Evolutionary conservation across 2,329 filamentous ascomycete genomes (phyloP), one percentile per base, ranked within the genome.

Genomic region (Sclerotinia glacialis): DNA sequence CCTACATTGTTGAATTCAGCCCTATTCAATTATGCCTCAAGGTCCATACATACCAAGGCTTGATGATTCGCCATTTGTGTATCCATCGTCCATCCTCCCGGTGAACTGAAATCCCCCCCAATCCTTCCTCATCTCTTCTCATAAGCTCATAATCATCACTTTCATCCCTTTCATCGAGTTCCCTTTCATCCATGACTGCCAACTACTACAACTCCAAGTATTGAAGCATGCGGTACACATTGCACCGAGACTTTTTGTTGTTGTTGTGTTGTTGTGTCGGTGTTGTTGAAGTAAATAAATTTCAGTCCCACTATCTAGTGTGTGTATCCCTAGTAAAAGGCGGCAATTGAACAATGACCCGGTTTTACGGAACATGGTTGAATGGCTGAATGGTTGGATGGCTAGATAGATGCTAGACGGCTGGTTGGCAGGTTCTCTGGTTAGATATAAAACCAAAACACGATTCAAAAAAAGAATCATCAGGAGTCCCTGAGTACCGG

Each of bases 41-140:
- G 16, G 26, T 8, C 0, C 9, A 9, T n/a, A 59, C 23, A 49
- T 59, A 65, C 62, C 62, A 65, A n/a, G 52, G 3, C 34, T 49
- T 56, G 12, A 65, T 23, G 9, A 28, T 31, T 49, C 26, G 40
- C 62, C 52, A 65, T 65, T 16, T 65, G 47, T n/a, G 62, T 58
- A n/a, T 49, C 62, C 62, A 59, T 58, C n/a, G 40, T 26, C 52
- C n/a, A 56, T 44, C 37, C 23, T 21, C 12, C 21, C n/a, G 52
- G 21, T 37, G n/a, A 34, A 37, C 18, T 21, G 62, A 28, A 49
- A 46, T 34, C 21, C 40, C 28, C 16, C 46, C 26, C 9, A 50
- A 37, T 23, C 26, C 62, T n/a, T 65, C 62, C 31, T 65, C 62
- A 42, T 65, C 62, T n/a, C 53, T 40, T 40, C 52, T 65, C 52